Percentiles rank a stretch among this genome's conserved stretches.
phyloP scores from a whole-genome alignment of 352 stramenopile genomes.

The Globisporangium heterothallicum region DNA sequence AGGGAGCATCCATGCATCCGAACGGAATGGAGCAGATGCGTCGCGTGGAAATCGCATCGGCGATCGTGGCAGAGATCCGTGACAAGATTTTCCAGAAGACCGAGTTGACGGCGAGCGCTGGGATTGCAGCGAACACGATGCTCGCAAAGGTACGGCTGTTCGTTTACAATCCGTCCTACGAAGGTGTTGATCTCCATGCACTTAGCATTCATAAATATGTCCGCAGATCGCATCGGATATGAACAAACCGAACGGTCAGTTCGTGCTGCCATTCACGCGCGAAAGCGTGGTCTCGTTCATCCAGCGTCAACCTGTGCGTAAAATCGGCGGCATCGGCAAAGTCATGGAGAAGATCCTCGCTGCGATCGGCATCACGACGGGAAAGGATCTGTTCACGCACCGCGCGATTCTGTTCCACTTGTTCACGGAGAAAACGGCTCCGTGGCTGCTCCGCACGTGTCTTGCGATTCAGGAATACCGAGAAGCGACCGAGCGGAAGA shows the following conservation, averaged over 20 bases:
- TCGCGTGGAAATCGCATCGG: constrained; percentile 34
- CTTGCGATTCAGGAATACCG: constrained; percentile 51
- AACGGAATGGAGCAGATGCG: constrained; percentile 8
- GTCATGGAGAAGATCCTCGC: constrained; percentile 93
- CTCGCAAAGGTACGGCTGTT: constrained; percentile 85
- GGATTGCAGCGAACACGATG: constrained; percentile 89
- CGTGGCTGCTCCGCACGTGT: constrained; percentile 66
- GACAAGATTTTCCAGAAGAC: constrained; percentile 78
- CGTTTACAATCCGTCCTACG: too few species aligned
- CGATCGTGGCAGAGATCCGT: constrained; percentile 82
- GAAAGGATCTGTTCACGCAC: constrained; percentile 64
- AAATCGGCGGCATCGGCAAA: constrained; percentile 94
- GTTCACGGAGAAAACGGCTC: constrained; percentile 60
- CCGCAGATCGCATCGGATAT: constrained; percentile 91
- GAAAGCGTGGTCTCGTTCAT: constrained; percentile 85
- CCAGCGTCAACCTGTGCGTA: constrained; percentile 82
- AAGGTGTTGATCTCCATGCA: too few species aligned
- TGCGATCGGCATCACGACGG: constrained; percentile 80
- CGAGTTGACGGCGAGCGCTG: constrained; percentile 91
- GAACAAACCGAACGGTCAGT: constrained; percentile 97
- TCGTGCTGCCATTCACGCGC: constrained; percentile 78
- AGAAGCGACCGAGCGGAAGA: constrained; percentile 62
- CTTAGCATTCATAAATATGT: too few species aligned
- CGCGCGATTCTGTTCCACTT: constrained; percentile 57
- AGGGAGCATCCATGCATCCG: neutral